Percentiles rank a stretch among this genome's conserved stretches.
Evolutionary conservation across 805 yeast species (phyloP).

Genomic region (Myxozyma sirexii): DNA sequence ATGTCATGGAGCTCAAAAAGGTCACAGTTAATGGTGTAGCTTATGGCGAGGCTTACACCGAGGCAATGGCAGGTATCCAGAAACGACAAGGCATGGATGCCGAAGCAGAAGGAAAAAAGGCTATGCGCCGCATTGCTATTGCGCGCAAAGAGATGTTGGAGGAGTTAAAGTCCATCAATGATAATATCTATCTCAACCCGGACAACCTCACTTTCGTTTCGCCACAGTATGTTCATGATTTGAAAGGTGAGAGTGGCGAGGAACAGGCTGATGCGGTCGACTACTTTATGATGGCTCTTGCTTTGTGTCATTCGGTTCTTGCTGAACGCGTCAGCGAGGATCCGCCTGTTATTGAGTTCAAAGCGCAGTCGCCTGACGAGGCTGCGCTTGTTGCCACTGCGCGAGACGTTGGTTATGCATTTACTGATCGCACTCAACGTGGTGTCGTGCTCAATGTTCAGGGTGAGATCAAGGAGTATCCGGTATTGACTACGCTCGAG

Average conservation of each 20-base stretch:
- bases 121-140: conserved; percentile 47
- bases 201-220: conserved; percentile 65
- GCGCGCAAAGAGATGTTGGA: conserved; percentile 56
- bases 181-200: conserved; percentile 55
- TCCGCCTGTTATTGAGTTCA: conserved; percentile 52
- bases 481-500: conserved; percentile 58
- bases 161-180: conserved; percentile 43
- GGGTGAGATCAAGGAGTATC: conserved; percentile 52
- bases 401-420: conserved; percentile 68
- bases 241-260: conserved; percentile 46
- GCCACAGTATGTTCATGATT: conserved; percentile 58
- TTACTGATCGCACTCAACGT: conserved; percentile 57
- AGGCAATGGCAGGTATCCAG: conserved; percentile 72
- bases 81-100: conserved; percentile 67
- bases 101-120: conserved; percentile 49
- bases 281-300: conserved; percentile 64
- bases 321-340: conserved; percentile 55
- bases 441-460: conserved; percentile 50
- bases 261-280: conserved; percentile 55
- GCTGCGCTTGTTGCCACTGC: conserved; percentile 78
- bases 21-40: conserved; percentile 68
- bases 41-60: conserved; percentile 77
- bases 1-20: conserved; percentile 79
- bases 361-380: conserved; percentile 85
- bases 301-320: conserved; percentile 75